A percentile compares a stretch with the other conserved stretches of the same genome.
These are phyloP conservation scores for Schizophyllum commune DNA, from an alignment of 1,284 basidiomycete species.

Conservation along the genomic window DNA sequence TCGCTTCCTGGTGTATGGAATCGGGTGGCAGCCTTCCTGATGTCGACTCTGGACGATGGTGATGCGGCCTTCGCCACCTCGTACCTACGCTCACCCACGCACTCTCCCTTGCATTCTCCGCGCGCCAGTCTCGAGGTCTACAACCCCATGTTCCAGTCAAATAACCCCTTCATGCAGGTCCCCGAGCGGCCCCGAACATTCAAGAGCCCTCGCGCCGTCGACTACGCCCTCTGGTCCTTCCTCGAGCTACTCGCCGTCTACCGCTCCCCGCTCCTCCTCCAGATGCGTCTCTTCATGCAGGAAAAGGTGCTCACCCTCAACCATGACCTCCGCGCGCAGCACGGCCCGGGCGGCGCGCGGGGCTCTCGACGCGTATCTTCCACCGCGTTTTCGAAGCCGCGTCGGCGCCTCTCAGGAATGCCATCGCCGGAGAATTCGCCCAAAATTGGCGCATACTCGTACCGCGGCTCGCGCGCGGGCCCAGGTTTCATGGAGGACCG, in stretches of 20 bases:
- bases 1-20: conserved; percentile 53
- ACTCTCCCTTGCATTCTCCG: conserved; percentile 40
- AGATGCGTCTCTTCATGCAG: conserved; percentile 55
- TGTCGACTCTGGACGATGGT: conserved; percentile 45
- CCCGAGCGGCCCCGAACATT: conserved; percentile 17
- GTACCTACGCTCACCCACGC: conserved; percentile 31
- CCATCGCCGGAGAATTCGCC: conserved; percentile 49
- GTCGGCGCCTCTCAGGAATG: conserved; percentile 30
- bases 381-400: conserved; percentile 38
- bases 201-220: conserved; percentile 48
- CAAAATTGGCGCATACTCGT: conserved; percentile 24
- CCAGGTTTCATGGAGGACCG: conserved; percentile 21
- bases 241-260: conserved; percentile 61
- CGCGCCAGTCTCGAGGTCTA: conserved; percentile 27
- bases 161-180: background rate
- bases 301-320: conserved; percentile 51
- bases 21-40: conserved; percentile 44
- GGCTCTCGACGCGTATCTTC: conserved; percentile 33
- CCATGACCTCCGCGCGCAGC: conserved; percentile 34
- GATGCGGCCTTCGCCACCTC: conserved; percentile 46
- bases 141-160: conserved; percentile 18
- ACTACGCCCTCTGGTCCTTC: conserved; percentile 71
- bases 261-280: conserved; percentile 55
- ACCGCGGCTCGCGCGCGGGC: conserved; percentile 13
- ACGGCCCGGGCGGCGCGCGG: conserved; percentile 16